These are phyloP conservation scores for Rhodotorula mucilaginosa DNA, from an alignment of 1,284 basidiomycete species.

Conservation along the genomic window DNA sequence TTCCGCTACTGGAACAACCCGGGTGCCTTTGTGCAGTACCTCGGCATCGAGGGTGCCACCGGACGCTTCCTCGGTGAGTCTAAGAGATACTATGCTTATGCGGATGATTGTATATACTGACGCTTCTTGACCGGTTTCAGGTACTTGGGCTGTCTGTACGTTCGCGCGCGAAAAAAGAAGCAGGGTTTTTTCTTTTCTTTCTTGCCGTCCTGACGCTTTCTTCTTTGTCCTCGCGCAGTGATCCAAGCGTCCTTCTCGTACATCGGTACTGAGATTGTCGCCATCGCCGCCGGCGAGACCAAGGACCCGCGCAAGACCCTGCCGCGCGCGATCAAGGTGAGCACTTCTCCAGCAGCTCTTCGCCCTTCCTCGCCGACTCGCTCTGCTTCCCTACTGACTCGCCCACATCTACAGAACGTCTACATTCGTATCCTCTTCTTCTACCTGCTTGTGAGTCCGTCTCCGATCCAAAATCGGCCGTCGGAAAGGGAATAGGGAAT, in stretches of 20 bases:
- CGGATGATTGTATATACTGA: too few relatives aligned
- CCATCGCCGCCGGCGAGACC: conserved; percentile 65
- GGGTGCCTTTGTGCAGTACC: conserved; percentile 39
- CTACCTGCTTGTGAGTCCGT: neutral
- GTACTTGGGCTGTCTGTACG: neutral
- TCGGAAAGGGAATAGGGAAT: neutral
- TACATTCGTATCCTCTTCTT: conserved; percentile 65
- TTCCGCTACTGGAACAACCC: conserved; percentile 12
- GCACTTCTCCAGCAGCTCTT: too few relatives aligned
- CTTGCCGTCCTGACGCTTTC: neutral
- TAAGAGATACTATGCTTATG: neutral
- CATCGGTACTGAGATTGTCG: conserved; percentile 76
- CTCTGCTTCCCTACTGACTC: conserved; percentile 12
- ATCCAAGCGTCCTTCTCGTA: conserved; percentile 72
- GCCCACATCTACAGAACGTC: conserved; percentile 57
- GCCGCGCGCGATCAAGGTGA: conserved; percentile 54
- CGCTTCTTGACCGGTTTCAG: neutral
- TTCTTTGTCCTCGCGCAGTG: conserved; percentile 17
- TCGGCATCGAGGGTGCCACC: conserved; percentile 53
- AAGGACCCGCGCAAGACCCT: conserved; percentile 56
- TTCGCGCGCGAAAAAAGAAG: neutral
- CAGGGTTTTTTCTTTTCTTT: too few relatives aligned
- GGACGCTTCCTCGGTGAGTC: conserved; percentile 45
- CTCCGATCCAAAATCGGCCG: neutral
- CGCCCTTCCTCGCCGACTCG: neutral